phyloP scores from a whole-genome alignment of 306 rosid genomes.

The Vachellia collinsii region DNA sequence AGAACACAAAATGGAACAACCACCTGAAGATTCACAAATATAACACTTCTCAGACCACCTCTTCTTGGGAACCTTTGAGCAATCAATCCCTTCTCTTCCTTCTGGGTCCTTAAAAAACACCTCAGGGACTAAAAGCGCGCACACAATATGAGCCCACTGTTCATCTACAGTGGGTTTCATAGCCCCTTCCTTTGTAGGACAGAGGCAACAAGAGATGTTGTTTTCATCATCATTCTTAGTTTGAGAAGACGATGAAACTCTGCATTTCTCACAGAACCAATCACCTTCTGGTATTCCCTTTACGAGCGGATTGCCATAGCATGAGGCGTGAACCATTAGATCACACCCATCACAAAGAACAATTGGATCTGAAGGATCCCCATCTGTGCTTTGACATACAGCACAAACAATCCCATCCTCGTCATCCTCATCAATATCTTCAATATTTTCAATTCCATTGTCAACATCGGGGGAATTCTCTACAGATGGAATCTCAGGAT shows the following conservation, averaged over 20 bases:
- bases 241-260: neutral
- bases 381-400: slow-evolving; percentile 85
- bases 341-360: slow-evolving; percentile 90
- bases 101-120: slow-evolving; percentile 77
- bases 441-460: neutral
- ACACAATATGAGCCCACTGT: slow-evolving; percentile 78
- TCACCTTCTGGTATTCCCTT: slow-evolving; percentile 49
- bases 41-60: slow-evolving; percentile 50
- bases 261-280: slow-evolving; percentile 22
- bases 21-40: slow-evolving; percentile 18
- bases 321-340: slow-evolving; percentile 83
- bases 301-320: slow-evolving; percentile 71
- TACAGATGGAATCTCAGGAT: neutral
- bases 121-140: slow-evolving; percentile 76
- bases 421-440: slow-evolving; percentile 11
- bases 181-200: slow-evolving; percentile 45
- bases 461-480: neutral
- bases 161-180: slow-evolving; percentile 36
- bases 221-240: slow-evolving; percentile 15
- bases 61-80: slow-evolving; percentile 64
- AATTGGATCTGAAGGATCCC: slow-evolving; percentile 73
- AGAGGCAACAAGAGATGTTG: slow-evolving; percentile 44
- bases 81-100: slow-evolving; percentile 79
- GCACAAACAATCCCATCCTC: slow-evolving; percentile 61
- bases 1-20: slow-evolving; percentile 57